Evolutionary conservation across 2,329 filamentous ascomycete genomes (phyloP).

Genomic region (Xenoacremonium recifei): DNA sequence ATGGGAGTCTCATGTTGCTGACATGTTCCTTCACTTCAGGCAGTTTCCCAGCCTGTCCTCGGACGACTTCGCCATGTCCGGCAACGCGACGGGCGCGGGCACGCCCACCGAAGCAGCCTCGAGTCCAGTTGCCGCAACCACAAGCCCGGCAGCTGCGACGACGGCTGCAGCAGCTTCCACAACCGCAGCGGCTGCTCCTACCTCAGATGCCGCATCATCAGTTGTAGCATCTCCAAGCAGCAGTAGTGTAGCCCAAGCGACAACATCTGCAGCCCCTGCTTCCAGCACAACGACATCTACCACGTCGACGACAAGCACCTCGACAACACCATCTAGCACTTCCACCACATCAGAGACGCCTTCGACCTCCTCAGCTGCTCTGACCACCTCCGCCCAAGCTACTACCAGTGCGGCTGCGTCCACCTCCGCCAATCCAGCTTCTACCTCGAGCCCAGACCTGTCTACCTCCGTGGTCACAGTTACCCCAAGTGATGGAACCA

Average conservation of each 20-base stretch:
- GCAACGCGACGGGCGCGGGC: constrained; percentile 23
- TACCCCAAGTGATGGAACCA: constrained; percentile 17
- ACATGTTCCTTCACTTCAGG: constrained; percentile 32
- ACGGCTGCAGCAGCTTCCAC: neutral
- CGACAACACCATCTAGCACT: too few species aligned
- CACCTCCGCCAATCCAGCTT: constrained; percentile 6
- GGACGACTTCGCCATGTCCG: constrained; percentile 33
- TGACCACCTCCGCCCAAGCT: constrained; percentile 4
- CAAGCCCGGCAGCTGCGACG: neutral
- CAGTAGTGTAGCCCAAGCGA: neutral
- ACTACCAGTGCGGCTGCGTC: constrained; percentile 4
- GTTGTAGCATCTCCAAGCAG: neutral
- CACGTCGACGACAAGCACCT: too few species aligned
- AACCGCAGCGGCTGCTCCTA: neutral
- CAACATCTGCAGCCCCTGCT: neutral
- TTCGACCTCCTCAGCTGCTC: constrained; percentile 10
- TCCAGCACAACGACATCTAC: neutral
- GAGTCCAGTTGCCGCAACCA: constrained; percentile 9
- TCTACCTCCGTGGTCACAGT: constrained; percentile 24
- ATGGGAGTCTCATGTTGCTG: constrained; percentile 22
- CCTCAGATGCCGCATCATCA: neutral
- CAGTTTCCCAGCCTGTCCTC: constrained; percentile 21
- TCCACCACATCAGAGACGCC: constrained; percentile 1
- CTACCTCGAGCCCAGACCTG: constrained; percentile 13
- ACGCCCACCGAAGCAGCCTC: constrained; percentile 19